Conservation (phyloP, 2,329 filamentous ascomycete species). For the Cylindrodendrum hubeiense region DNA sequence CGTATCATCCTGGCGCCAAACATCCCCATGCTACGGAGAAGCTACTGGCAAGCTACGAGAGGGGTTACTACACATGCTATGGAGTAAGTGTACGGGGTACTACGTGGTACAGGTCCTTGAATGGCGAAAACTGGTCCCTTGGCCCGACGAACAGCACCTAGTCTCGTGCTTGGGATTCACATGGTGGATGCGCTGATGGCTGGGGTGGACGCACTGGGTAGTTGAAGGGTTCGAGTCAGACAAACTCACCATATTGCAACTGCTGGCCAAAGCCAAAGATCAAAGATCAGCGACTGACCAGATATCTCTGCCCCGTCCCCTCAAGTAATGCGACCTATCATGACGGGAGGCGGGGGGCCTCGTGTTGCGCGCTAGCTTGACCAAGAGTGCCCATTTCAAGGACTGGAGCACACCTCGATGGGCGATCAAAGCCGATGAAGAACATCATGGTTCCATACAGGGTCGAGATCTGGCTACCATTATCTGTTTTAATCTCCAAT, state of each 20-base stretch:
- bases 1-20: neutral
- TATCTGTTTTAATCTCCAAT: neutral
- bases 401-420: neutral
- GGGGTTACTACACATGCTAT: too few species aligned
- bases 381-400: neutral
- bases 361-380: neutral
- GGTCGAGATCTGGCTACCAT: neutral
- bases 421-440: neutral
- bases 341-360: neutral
- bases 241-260: neutral
- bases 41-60: neutral
- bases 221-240: neutral
- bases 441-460: neutral
- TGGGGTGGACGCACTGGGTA: neutral
- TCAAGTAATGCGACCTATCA: neutral
- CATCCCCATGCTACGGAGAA: neutral
- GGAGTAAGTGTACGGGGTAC: too few species aligned
- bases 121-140: neutral
- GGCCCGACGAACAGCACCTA: neutral
- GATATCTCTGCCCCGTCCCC: neutral
- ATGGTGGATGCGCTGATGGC: neutral
- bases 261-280: neutral
- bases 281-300: neutral
- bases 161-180: neutral
- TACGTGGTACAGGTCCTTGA: too few species aligned